A percentile compares a stretch with the other conserved stretches of the same genome.
phyloP scores from a whole-genome alignment of 75 land plant species.

The Pinus taeda region DNA sequence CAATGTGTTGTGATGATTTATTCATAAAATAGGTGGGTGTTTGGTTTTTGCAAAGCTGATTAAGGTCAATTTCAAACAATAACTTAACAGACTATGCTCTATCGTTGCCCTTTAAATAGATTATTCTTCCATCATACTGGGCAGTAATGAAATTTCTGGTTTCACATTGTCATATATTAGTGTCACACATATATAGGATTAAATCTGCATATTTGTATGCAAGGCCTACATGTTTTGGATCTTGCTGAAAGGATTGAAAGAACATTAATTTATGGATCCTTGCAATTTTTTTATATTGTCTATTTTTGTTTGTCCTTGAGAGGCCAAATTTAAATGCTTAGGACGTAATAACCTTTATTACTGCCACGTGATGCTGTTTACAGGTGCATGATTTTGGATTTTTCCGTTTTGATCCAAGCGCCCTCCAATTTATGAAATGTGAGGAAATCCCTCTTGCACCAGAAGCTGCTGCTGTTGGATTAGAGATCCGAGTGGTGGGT shows the following conservation, averaged over 20 bases:
- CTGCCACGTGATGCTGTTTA: background rate
- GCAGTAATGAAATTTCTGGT: background rate
- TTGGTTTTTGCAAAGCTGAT: too few species aligned
- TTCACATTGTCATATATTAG: background rate
- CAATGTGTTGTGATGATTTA: too few species aligned
- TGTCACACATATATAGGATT: too few species aligned
- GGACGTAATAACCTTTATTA: background rate
- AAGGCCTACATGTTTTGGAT: background rate
- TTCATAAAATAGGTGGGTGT: too few species aligned
- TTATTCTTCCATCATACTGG: too few species aligned
- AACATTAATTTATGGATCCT: background rate
- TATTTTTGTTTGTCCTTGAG: background rate
- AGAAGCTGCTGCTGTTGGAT: slow-evolving; percentile 93
- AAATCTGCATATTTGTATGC: too few species aligned
- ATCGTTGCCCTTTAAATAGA: too few species aligned
- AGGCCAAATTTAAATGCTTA: background rate
- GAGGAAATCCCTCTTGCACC: slow-evolving; percentile 96
- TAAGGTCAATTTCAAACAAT: too few species aligned
- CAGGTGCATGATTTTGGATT: slow-evolving; percentile 98
- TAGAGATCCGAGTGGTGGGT: slow-evolving; percentile 96
- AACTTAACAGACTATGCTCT: too few species aligned
- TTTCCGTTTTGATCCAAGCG: slow-evolving; percentile 78
- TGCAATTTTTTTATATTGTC: background rate
- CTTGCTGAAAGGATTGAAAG: background rate
- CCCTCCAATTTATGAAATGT: slow-evolving; percentile 79